Evolutionary conservation across 176 grass and related monocot genomes (phyloP), one percentile per base, ranked within the genome.

Genomic region (Aegilops sharonensis): DNA sequence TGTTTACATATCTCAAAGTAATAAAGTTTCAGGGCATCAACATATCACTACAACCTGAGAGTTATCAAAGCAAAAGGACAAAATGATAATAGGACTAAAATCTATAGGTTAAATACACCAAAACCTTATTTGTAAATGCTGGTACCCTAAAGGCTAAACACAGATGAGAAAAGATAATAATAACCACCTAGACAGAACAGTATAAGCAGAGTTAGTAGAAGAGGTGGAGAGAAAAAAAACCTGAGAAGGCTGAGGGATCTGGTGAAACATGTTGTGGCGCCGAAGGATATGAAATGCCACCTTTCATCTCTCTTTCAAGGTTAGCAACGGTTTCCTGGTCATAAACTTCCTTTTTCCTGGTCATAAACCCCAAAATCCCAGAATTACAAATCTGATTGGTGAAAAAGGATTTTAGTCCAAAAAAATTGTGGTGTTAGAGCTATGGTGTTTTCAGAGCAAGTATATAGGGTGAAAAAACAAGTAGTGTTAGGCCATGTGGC

Each of bases 231-330:
- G 81, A 32, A 31, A 63, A 27, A 48, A 74, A 17, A 90, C 91
- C 86, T 89, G 86, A 64, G 81, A 87, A 85, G 14, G 36, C 31
- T 0, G 81, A 82, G 35, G 84, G 81, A 89, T 95, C 95, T 82
- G 93, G 88, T 63, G 76, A 81, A 78, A 86, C 78, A 39, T 86
- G 91, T 8, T n/a, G 81, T 9, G 76, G 79, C 73, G 52, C 72
- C 10, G 72, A 80, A 75, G 75, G 84, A 61, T 89, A 82, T 30
- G 72, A 20, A 6, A 34, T 12, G 20, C 84, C 90, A 64, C 88
- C 82, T 83, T 91, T 96, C 97, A 99, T 99, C 85, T 99, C 94
- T 34, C 79, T 91, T 80, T 93, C 94, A 65, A 99, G 67, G 72
- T 32, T 87, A 89, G 80, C 31, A 12, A 99, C 93, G 12, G 89